Evolutionary conservation across 192 early-diverging fungal species (phyloP).

Genomic region (Coemansia sp.): DNA sequence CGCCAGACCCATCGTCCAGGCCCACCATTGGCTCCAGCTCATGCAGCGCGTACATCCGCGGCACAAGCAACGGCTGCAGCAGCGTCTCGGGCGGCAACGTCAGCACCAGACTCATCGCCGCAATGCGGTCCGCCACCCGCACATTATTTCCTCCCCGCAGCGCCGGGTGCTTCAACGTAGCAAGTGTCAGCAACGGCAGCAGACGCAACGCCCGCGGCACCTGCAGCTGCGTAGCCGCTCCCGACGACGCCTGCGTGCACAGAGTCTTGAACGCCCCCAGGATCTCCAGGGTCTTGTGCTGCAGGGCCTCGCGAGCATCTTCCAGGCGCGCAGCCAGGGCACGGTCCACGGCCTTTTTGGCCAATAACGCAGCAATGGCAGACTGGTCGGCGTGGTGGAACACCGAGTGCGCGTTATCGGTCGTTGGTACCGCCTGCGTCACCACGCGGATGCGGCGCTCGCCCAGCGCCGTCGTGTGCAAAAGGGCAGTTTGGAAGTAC

Average conservation of each 20-base stretch:
- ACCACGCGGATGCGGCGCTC: slow-evolving; percentile 94
- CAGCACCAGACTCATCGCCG: slow-evolving; percentile 74
- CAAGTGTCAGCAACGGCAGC: slow-evolving; percentile 79
- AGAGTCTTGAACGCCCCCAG: slow-evolving; percentile 83
- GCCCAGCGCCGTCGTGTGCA: slow-evolving; percentile 85
- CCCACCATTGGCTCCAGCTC: slow-evolving; percentile 67
- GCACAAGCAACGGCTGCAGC: slow-evolving; percentile 66
- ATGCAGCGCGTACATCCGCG: slow-evolving; percentile 83
- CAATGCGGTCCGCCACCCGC: slow-evolving; percentile 77
- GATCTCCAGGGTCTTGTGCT: slow-evolving; percentile 85
- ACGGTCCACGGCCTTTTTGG: slow-evolving; percentile 91
- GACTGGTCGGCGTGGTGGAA: slow-evolving; percentile 82
- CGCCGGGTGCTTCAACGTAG: slow-evolving; percentile 75
- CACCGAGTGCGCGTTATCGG: slow-evolving; percentile 73
- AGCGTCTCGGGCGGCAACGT: slow-evolving; percentile 79
- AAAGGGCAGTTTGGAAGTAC: slow-evolving; percentile 92
- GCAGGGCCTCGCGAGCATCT: slow-evolving; percentile 89
- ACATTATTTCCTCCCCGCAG: slow-evolving; percentile 66
- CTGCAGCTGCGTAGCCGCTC: slow-evolving; percentile 78
- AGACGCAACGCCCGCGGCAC: slow-evolving; percentile 83
- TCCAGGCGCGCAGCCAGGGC: slow-evolving; percentile 83
- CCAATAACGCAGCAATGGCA: slow-evolving; percentile 76
- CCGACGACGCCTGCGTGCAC: slow-evolving; percentile 66
- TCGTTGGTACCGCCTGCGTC: slow-evolving; percentile 86
- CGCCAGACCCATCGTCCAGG: slow-evolving; percentile 46